phyloP scores from a whole-genome alignment of 352 stramenopile genomes.

The Hyaloperonospora arabidopsidis region DNA sequence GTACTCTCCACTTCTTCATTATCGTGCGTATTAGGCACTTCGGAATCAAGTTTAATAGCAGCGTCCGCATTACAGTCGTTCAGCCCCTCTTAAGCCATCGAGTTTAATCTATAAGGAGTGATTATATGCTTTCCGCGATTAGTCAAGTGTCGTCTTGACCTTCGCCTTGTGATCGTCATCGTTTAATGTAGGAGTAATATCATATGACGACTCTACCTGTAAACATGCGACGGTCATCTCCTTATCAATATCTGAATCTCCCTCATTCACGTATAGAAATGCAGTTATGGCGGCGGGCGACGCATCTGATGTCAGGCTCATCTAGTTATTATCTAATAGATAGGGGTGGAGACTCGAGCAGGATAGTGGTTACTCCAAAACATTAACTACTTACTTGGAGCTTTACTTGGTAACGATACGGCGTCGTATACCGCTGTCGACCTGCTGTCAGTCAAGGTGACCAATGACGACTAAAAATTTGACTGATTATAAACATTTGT shows the following conservation, averaged over 20 bases:
- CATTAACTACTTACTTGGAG: too few species aligned
- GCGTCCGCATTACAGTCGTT: not conserved
- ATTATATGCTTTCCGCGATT: conserved; percentile 12
- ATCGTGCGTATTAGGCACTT: conserved; percentile 1
- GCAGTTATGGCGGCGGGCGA: too few species aligned
- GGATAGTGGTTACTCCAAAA: too few species aligned
- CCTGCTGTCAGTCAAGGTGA: too few species aligned
- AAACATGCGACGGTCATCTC: conserved; percentile 8
- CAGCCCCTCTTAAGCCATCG: conserved; percentile 10
- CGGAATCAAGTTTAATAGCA: not conserved
- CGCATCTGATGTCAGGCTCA: too few species aligned
- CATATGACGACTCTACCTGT: conserved; percentile 6
- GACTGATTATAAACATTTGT: too few species aligned
- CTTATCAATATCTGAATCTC: not conserved
- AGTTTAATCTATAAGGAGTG: conserved; percentile 1
- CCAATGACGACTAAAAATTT: too few species aligned
- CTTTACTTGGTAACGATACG: too few species aligned
- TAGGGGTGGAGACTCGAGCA: too few species aligned
- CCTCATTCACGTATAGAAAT: too few species aligned
- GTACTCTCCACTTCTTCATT: conserved; percentile 1
- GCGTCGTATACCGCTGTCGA: too few species aligned
- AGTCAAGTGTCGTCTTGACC: not conserved
- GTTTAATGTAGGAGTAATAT: conserved; percentile 3
- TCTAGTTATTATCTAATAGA: too few species aligned
- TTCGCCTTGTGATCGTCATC: conserved; percentile 3